A percentile compares a stretch with the other conserved stretches of the same genome.
phyloP scores from a whole-genome alignment of 192 early-diverging fungal species.

The Podila epicladia region DNA sequence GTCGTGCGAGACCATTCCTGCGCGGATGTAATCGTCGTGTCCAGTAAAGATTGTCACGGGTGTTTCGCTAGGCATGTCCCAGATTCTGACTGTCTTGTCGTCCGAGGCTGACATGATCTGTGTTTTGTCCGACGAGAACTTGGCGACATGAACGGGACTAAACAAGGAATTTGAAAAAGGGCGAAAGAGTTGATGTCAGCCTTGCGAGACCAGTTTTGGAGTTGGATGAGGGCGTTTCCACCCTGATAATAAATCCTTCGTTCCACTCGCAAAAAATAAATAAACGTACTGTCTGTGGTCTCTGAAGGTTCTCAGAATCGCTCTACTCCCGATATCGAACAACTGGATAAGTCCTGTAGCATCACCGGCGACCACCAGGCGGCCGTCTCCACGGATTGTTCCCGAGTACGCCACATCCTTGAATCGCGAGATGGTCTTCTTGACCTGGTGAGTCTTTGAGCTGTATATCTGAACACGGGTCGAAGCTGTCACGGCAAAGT shows the following conservation, averaged over 20 bases:
- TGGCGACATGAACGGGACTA: constrained; percentile 83
- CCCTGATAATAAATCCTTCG: neutral
- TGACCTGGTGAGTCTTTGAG: constrained; percentile 81
- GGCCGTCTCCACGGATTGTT: constrained; percentile 85
- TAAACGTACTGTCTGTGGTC: constrained; percentile 64
- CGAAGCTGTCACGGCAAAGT: constrained; percentile 91
- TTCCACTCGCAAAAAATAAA: neutral
- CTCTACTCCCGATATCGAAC: constrained; percentile 71
- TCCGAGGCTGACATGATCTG: constrained; percentile 90
- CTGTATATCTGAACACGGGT: constrained; percentile 94
- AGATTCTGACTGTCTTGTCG: constrained; percentile 91
- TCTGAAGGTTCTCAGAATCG: constrained; percentile 72
- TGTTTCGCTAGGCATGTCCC: constrained; percentile 91
- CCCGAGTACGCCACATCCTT: constrained; percentile 87
- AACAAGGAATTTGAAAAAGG: neutral
- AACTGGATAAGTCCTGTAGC: constrained; percentile 88
- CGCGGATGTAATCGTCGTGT: constrained; percentile 93
- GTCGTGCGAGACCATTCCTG: constrained; percentile 73
- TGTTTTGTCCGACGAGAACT: constrained; percentile 82
- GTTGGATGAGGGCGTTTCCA: neutral
- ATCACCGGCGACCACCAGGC: constrained; percentile 94
- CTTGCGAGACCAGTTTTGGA: neutral
- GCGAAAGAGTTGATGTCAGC: neutral
- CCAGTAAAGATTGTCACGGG: constrained; percentile 74
- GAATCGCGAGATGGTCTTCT: constrained; percentile 94